phyloP scores from a whole-genome alignment of 805 yeast species.

The Phaffomyces opuntiae region DNA sequence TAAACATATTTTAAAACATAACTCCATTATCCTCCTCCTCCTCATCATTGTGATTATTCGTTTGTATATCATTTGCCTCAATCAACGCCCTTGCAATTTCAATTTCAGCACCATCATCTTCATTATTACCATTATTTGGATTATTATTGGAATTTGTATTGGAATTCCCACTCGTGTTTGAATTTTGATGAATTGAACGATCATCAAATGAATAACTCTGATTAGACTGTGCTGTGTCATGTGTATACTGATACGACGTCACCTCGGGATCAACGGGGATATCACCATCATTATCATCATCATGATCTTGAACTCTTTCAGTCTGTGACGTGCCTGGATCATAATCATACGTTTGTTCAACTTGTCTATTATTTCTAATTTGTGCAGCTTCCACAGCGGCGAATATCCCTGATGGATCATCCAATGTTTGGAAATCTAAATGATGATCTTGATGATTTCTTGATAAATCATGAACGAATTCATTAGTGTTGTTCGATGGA shows the following conservation, averaged over 20 bases:
- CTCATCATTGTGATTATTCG: neutral
- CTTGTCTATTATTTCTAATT: slow-evolving; percentile 4
- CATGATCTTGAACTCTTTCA: slow-evolving; percentile 2
- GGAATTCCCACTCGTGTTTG: neutral
- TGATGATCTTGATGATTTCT: slow-evolving; percentile 11
- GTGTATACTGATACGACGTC: neutral
- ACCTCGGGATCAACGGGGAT: slow-evolving; percentile 58
- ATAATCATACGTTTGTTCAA: slow-evolving; percentile 1
- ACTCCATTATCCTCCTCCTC: neutral
- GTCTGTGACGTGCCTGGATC: slow-evolving; percentile 1
- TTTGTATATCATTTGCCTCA: slow-evolving; percentile 35
- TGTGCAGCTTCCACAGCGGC: slow-evolving; percentile 60
- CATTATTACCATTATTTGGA: neutral
- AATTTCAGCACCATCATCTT: slow-evolving; percentile 44
- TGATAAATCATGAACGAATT: slow-evolving; percentile 12
- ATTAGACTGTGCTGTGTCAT: neutral
- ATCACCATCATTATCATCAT: slow-evolving; percentile 20
- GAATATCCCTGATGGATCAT: slow-evolving; percentile 26
- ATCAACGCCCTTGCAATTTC: slow-evolving; percentile 62
- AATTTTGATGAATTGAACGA: neutral
- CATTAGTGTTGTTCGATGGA: neutral
- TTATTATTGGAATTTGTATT: neutral
- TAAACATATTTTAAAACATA: neutral
- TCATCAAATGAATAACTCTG: slow-evolving; percentile 1
- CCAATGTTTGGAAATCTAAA: slow-evolving; percentile 18